Base-by-base conservation (phyloP, 306 rosid genomes). In the Lithocarpus polystachyus region DNA sequence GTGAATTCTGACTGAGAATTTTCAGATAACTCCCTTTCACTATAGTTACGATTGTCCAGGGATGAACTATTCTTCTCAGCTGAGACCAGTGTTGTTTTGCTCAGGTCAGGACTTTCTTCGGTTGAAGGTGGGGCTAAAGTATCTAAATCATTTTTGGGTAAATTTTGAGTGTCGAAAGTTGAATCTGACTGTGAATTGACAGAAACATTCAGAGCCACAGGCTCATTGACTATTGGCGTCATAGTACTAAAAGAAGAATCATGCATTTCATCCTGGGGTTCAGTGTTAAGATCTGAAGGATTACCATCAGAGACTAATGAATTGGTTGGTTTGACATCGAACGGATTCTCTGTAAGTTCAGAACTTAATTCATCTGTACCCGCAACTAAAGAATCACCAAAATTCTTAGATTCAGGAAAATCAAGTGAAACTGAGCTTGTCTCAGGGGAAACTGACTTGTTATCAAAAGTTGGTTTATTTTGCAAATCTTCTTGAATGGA, bases 321-420 rank as follows among this genome's bases (percentile, higher is more conserved):
- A 81, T 72, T 79, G 74, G 76, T 85, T 75, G 83, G 78, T 84
- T 83, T 88, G 57, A 80, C 86, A 83, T 67, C 78, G 51, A 78
- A 76, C 24, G 62, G 83, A 73, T 75, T 89, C 75, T 83, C 92
- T 75, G 77, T 76, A 73, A 79, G 82, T 81, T 86, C 86, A 76
- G 84, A 23, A 74, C 83, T 79, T 77, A 83, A 79, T 67, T 86
- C 92, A 77, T 65, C 87, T 77, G 80, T 37, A 84, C 84, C 90
- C 68, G 79, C 85, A 83, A 62, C 67, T 73, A 75, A 71, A 78
- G 93, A 84, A 80, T 84, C 87, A 71, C 51, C 86, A 6, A 85
- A 80, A 60, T 74, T 84, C 79, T 87, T 92, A 72, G 89, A 82
- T 80, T 90, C 89, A 79, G 86, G 79, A 57, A 59, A 78, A 77